phyloP scores from a whole-genome alignment of 345 rosid genomes.

The Limnanthes douglasii region DNA sequence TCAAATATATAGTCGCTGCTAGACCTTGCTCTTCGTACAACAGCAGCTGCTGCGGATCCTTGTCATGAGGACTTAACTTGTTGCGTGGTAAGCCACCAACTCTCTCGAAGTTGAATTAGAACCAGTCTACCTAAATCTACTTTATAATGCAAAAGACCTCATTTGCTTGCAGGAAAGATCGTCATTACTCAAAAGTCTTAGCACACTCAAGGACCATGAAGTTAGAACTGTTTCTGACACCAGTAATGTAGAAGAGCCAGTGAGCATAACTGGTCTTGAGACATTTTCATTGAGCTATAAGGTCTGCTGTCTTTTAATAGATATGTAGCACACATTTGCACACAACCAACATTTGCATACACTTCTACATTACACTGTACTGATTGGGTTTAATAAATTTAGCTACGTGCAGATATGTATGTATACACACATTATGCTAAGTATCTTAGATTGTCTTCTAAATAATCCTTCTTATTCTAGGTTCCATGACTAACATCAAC shows the following conservation, averaged over 20 bases:
- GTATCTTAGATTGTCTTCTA: too few species aligned
- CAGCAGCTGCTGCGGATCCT: conserved; percentile 97
- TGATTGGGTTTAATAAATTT: too few species aligned
- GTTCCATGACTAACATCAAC: too few species aligned
- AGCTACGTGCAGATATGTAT: background rate
- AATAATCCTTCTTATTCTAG: too few species aligned
- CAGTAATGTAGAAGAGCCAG: conserved; percentile 45
- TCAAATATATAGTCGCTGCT: conserved; percentile 51
- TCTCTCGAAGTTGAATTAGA: background rate
- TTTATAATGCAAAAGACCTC: conserved; percentile 7
- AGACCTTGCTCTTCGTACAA: conserved; percentile 90
- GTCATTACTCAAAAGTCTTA: conserved; percentile 65
- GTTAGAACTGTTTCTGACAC: conserved; percentile 20
- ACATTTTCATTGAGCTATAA: conserved; percentile 94
- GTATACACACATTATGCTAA: too few species aligned
- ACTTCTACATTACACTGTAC: too few species aligned
- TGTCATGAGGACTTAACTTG: conserved; percentile 94
- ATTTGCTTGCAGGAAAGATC: conserved; percentile 56
- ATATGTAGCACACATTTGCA: background rate
- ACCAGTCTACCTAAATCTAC: background rate
- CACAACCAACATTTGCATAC: too few species aligned
- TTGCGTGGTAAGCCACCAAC: conserved; percentile 51
- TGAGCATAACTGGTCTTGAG: conserved; percentile 85
- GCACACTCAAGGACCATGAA: conserved; percentile 40
- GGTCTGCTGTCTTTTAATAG: conserved; percentile 26